Evolutionary conservation across 495 filamentous ascomycete species (phyloP).

Genomic region (Lentithecium fluviatile): DNA sequence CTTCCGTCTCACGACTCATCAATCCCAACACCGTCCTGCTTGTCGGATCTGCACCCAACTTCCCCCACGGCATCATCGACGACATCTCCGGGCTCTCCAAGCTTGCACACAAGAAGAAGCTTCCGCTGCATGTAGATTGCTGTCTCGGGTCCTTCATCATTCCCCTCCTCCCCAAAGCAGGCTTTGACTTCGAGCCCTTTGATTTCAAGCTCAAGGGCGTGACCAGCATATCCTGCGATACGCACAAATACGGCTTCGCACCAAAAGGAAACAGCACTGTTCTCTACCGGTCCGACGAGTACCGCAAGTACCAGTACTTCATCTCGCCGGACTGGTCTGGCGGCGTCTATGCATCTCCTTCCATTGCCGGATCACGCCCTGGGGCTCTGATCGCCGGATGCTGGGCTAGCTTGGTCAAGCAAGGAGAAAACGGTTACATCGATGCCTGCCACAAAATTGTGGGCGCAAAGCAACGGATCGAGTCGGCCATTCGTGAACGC

Average conservation of each 20-base stretch:
- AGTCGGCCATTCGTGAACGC: slow-evolving; percentile 66
- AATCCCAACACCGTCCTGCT: slow-evolving; percentile 96
- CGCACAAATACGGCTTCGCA: slow-evolving; percentile 98
- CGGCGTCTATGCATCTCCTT: slow-evolving; percentile 91
- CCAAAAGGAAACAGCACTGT: slow-evolving; percentile 93
- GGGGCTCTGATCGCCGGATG: slow-evolving; percentile 92
- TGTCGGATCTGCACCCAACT: slow-evolving; percentile 94
- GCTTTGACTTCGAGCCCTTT: slow-evolving; percentile 81
- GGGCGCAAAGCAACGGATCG: slow-evolving; percentile 79
- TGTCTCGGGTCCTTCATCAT: slow-evolving; percentile 94
- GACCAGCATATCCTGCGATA: slow-evolving; percentile 92
- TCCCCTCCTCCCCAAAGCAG: slow-evolving; percentile 85
- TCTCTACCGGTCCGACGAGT: slow-evolving; percentile 76
- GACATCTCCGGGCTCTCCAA: slow-evolving; percentile 85
- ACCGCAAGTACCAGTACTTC: slow-evolving; percentile 91
- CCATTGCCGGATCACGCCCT: slow-evolving; percentile 84
- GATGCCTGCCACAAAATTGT: slow-evolving; percentile 82
- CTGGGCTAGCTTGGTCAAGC: slow-evolving; percentile 85
- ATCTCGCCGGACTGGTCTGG: slow-evolving; percentile 93
- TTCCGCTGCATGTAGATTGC: slow-evolving; percentile 95
- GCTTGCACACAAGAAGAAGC: slow-evolving; percentile 70
- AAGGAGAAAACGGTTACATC: slow-evolving; percentile 89
- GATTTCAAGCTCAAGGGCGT: slow-evolving; percentile 95
- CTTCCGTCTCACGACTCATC: slow-evolving; percentile 76
- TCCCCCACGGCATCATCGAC: slow-evolving; percentile 96